Evolutionary conservation across 2,329 filamentous ascomycete genomes (phyloP).

Genomic region (Penicillium freii): DNA sequence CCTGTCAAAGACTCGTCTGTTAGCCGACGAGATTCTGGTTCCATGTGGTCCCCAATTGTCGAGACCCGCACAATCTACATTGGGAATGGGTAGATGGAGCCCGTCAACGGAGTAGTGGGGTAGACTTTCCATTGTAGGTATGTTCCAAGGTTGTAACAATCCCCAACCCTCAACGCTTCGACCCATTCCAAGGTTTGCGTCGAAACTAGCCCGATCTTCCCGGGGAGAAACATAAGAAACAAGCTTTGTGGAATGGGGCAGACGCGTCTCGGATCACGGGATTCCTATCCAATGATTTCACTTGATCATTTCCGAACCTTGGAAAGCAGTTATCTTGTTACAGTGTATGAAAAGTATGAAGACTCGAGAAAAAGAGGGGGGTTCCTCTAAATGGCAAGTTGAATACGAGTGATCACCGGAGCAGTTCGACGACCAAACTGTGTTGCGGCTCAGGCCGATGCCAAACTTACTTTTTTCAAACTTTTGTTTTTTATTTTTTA

Average conservation of each 20-base stretch:
- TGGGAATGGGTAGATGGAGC: not conserved
- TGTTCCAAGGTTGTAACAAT: not conserved
- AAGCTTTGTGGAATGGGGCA: constrained; percentile 18
- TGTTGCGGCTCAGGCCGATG: constrained; percentile 23
- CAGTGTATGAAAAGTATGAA: too few relatives aligned
- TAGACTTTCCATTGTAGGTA: too few relatives aligned
- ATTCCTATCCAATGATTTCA: not conserved
- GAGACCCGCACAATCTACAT: not conserved
- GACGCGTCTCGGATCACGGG: not conserved
- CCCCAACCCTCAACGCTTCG: not conserved
- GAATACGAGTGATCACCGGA: constrained; percentile 21
- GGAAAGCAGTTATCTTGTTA: not conserved
- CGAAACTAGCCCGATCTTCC: constrained; percentile 11
- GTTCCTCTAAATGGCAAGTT: constrained; percentile 5
- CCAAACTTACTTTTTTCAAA: constrained; percentile 10
- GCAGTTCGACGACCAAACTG: not conserved
- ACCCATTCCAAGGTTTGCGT: constrained; percentile 12
- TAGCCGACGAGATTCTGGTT: not conserved
- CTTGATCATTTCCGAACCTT: not conserved
- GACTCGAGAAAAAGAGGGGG: not conserved
- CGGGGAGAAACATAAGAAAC: constrained; percentile 6
- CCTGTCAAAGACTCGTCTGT: not conserved
- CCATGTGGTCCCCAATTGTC: not conserved
- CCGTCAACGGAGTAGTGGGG: not conserved
- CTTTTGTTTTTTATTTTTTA: not conserved